phyloP scores from a whole-genome alignment of 306 rosid genomes.

The Citrullus colocynthis region DNA sequence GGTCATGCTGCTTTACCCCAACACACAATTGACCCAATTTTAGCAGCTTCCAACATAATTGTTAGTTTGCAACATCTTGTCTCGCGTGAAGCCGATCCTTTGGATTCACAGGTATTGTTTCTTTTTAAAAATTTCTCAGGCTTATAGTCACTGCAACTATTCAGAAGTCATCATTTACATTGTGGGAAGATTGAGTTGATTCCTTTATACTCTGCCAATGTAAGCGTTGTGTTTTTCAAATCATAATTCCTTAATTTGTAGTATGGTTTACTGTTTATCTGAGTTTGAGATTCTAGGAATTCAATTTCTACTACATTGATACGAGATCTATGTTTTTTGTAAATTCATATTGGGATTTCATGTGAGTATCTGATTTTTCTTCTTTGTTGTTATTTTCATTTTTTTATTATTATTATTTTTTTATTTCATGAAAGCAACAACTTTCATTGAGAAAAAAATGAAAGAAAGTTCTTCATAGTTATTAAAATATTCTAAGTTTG shows the following conservation, averaged over 20 bases:
- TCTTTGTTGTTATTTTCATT: not conserved
- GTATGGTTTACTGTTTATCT: not conserved
- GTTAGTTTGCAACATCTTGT: constrained; percentile 77
- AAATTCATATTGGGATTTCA: not conserved
- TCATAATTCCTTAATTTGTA: not conserved
- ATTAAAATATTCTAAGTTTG: not conserved
- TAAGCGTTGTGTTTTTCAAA: not conserved
- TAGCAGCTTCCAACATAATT: constrained; percentile 67
- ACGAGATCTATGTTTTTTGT: not conserved
- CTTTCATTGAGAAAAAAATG: no score
- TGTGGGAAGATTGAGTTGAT: not conserved
- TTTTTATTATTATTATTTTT: no score
- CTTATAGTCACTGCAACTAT: not conserved
- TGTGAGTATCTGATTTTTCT: not conserved
- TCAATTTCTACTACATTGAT: no score
- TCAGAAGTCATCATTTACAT: not conserved
- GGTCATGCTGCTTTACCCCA: constrained; percentile 93
- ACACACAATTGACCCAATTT: constrained; percentile 70
- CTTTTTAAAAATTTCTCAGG: not conserved
- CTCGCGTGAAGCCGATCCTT: constrained; percentile 79
- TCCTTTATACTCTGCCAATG: not conserved
- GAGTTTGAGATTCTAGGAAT: not conserved
- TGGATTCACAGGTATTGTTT: constrained; percentile 60
- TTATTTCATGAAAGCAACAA: no score
- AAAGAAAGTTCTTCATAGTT: not conserved